Evolutionary conservation across 352 stramenopile species (phyloP).

Genomic region (Globisporangium polare): DNA sequence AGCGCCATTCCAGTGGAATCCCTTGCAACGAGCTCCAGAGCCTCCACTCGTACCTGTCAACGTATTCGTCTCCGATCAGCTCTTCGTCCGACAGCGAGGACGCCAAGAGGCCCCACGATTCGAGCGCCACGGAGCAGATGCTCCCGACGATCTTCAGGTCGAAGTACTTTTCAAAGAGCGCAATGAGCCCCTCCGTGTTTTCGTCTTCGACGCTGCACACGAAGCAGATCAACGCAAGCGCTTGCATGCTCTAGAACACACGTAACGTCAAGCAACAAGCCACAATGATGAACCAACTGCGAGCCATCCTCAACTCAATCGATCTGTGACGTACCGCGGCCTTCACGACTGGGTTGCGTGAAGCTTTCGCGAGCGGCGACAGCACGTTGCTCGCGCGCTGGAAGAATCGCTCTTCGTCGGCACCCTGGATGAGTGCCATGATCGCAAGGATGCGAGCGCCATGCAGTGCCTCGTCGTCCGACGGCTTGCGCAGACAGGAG

Average conservation of each 20-base stretch:
- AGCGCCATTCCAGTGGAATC: background rate
- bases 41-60: conserved; percentile 44
- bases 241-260: conserved; percentile 47
- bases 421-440: conserved; percentile 71
- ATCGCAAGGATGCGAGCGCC: conserved; percentile 69
- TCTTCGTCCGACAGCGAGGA: conserved; percentile 57
- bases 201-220: conserved; percentile 77
- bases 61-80: conserved; percentile 41
- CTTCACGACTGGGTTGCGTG: conserved; percentile 59
- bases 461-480: conserved; percentile 61
- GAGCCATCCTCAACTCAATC: conserved; percentile 1
- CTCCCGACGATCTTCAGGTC: conserved; percentile 54
- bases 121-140: conserved; percentile 61
- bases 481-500: conserved; percentile 59
- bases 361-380: conserved; percentile 63
- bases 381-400: conserved; percentile 69
- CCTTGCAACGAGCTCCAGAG: background rate
- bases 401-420: conserved; percentile 73
- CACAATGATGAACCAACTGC: background rate
- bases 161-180: conserved; percentile 66
- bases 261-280: background rate
- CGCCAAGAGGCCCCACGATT: conserved; percentile 71
- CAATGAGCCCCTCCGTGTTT: conserved; percentile 62
- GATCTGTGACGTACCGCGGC: conserved; percentile 34
- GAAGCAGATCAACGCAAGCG: conserved; percentile 72